A percentile compares a stretch with the other conserved stretches of the same genome.
Evolutionary conservation across 2,329 filamentous ascomycete species (phyloP).

Genomic region (Chaetothyriales sp.): DNA sequence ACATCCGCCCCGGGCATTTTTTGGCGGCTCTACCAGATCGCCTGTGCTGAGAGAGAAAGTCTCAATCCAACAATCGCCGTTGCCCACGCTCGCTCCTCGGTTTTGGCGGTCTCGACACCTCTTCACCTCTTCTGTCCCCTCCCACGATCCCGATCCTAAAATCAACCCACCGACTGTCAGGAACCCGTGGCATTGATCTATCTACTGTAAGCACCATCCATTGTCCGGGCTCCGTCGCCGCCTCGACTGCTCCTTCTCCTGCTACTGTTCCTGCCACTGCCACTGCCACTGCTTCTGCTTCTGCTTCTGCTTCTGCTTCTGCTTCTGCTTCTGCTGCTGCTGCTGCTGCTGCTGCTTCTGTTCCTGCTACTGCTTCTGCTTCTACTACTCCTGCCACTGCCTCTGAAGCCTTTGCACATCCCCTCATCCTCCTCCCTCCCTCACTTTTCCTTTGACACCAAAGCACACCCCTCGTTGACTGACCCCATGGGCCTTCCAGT

Average conservation of each 20-base stretch:
- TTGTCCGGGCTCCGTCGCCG: conserved; percentile 3
- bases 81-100: background rate
- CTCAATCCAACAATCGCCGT: background rate
- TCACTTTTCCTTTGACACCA: background rate
- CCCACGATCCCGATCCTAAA: background rate
- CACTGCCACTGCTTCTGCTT: background rate
- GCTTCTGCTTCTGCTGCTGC: background rate
- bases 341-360: background rate
- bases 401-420: no score
- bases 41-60: background rate
- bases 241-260: background rate
- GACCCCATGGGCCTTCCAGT: conserved; percentile 17
- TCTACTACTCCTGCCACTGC: background rate
- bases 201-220: conserved; percentile 8
- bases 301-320: background rate
- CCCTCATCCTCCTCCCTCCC: background rate
- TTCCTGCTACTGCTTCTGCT: background rate
- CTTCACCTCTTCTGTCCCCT: background rate
- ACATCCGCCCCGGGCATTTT: background rate
- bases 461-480: conserved; percentile 4
- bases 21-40: background rate
- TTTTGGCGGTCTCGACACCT: background rate
- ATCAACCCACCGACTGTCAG: background rate
- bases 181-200: background rate
- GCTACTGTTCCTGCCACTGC: background rate